Evolutionary conservation across 176 grass and related monocot genomes (phyloP).

Genomic region (Aechmea fasciata): DNA sequence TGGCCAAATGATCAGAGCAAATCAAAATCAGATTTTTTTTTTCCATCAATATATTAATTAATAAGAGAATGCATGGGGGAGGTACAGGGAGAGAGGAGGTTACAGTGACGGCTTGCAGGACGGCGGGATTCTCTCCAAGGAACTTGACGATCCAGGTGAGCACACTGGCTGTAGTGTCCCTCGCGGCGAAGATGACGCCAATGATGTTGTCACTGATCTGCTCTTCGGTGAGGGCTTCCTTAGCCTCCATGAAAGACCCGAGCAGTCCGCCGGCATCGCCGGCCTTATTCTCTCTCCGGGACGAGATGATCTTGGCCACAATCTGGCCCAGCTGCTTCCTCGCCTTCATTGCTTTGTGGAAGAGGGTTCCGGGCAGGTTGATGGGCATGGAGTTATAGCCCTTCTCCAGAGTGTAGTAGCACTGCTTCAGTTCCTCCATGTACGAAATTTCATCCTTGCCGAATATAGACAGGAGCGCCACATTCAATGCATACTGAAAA

Average conservation of each 20-base stretch:
- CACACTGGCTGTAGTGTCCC: constrained; percentile 93
- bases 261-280: constrained; percentile 35
- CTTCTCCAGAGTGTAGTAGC: constrained; percentile 89
- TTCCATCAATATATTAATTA: background rate
- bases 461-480: constrained; percentile 92
- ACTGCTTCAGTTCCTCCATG: constrained; percentile 92
- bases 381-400: constrained; percentile 99
- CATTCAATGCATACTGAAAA: constrained; percentile 81
- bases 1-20: constrained; percentile 9
- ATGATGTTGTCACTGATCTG: constrained; percentile 95
- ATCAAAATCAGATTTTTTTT: background rate
- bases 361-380: constrained; percentile 87
- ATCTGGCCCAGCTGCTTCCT: constrained; percentile 61
- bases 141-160: constrained; percentile 99
- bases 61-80: background rate
- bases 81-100: background rate
- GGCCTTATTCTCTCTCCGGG: constrained; percentile 37
- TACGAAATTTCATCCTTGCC: constrained; percentile 70
- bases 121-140: constrained; percentile 72
- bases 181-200: constrained; percentile 88
- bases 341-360: constrained; percentile 94
- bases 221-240: constrained; percentile 68
- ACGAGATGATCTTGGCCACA: constrained; percentile 60
- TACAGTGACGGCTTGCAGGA: constrained; percentile 71
- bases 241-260: constrained; percentile 71